phyloP scores from a whole-genome alignment of 345 rosid species.

The Rhizophora mangle region DNA sequence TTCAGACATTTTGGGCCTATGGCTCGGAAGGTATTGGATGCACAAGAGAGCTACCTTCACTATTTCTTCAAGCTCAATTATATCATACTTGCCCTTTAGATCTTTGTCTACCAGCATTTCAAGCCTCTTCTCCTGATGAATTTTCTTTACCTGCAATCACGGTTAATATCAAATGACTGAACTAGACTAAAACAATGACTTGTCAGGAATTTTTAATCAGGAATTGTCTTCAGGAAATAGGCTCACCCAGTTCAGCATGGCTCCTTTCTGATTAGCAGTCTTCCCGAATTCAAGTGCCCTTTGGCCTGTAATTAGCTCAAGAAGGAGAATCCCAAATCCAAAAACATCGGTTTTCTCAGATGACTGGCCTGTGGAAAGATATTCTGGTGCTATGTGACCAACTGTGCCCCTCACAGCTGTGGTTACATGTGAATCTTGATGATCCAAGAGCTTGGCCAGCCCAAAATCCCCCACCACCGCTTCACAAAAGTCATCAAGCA shows the following conservation, averaged over 20 bases:
- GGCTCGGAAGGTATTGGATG: constrained; percentile 85
- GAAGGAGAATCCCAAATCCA: constrained; percentile 92
- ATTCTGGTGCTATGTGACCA: constrained; percentile 97
- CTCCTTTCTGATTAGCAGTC: constrained; percentile 96
- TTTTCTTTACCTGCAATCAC: constrained; percentile 61
- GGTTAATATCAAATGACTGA: constrained; percentile 1
- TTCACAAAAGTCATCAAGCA: constrained; percentile 85
- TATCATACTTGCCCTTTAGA: constrained; percentile 69
- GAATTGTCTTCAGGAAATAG: too few relatives aligned
- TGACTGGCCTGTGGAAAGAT: constrained; percentile 96
- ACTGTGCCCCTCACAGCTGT: constrained; percentile 97
- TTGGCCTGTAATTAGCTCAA: constrained; percentile 90
- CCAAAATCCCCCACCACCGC: constrained; percentile 99
- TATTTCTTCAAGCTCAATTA: constrained; percentile 88
- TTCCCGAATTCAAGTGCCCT: constrained; percentile 91
- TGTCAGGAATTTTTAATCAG: too few relatives aligned
- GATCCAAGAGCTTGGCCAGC: constrained; percentile 89
- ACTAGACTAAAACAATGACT: neutral
- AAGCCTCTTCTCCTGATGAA: constrained; percentile 89
- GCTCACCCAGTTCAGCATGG: constrained; percentile 90
- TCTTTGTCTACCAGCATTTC: constrained; percentile 88
- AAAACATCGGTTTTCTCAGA: constrained; percentile 97
- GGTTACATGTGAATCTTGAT: constrained; percentile 94
- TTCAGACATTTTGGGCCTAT: constrained; percentile 94
- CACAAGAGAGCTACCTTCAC: constrained; percentile 85